Conservation (phyloP, 805 yeast species). For the Kockiozyma suomiensis region DNA sequence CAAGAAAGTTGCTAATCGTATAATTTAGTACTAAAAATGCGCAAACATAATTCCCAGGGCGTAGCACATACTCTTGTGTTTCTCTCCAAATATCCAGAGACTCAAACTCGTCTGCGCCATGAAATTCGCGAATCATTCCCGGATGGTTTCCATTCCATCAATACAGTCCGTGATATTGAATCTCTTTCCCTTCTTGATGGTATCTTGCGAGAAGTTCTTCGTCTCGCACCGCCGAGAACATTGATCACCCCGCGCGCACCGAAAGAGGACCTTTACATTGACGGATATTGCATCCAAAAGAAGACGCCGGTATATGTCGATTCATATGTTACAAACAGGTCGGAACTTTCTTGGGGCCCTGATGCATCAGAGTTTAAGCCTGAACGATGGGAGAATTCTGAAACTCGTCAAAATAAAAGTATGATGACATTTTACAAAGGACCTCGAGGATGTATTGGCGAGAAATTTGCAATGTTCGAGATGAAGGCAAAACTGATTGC, state of each 20-base stretch:
- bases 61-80: neutral
- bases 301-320: neutral
- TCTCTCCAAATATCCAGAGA: neutral
- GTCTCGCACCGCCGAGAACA: neutral
- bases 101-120: neutral
- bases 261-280: neutral
- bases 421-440: constrained; percentile 2
- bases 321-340: neutral
- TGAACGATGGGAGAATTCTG: neutral
- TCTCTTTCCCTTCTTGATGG: neutral
- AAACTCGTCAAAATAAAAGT: neutral
- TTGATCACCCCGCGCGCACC: neutral
- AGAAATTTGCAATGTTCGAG: neutral
- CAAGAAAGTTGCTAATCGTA: no score
- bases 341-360: neutral
- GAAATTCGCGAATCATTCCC: neutral
- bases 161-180: neutral
- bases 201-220: neutral
- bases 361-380: neutral
- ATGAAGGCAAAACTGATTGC: neutral
- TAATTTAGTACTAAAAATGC: neutral
- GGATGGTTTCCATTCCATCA: neutral
- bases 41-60: neutral
- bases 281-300: neutral
- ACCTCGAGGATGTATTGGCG: neutral